These are phyloP conservation scores for Vanderwaltozyma polyspora DNA, from an alignment of 805 yeast genomes.

Conservation along the genomic window DNA sequence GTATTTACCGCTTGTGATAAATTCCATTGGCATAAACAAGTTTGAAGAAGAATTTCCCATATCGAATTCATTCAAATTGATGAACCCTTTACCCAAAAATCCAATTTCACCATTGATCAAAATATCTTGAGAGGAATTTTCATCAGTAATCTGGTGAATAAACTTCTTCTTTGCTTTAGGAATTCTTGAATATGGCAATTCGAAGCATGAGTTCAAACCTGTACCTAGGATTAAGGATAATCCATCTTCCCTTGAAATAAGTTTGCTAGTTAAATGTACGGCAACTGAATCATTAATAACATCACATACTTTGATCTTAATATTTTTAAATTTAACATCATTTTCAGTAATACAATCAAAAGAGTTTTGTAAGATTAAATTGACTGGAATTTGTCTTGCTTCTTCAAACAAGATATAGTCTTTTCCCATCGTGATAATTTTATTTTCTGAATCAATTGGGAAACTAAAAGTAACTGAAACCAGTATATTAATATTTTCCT, in stretches of 20 bases:
- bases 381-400: conserved; percentile 32
- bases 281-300: conserved; percentile 60
- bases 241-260: conserved; percentile 18
- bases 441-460: conserved; percentile 20
- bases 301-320: conserved; percentile 31
- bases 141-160: background rate
- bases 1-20: conserved; percentile 21
- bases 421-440: conserved; percentile 46
- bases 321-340: conserved; percentile 3
- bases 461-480: conserved; percentile 28
- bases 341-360: conserved; percentile 12
- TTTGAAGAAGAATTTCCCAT: background rate
- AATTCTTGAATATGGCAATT: conserved; percentile 10
- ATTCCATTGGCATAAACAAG: conserved; percentile 22
- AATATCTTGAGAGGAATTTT: conserved; percentile 2
- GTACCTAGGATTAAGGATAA: conserved; percentile 60
- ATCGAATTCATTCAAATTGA: conserved; percentile 15
- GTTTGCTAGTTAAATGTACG: conserved; percentile 43
- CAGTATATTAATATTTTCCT: conserved; percentile 11
- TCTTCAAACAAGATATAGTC: conserved; percentile 42
- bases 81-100: conserved; percentile 14
- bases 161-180: conserved; percentile 7
- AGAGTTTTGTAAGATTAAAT: conserved; percentile 30
- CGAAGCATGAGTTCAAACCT: conserved; percentile 46
- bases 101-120: conserved; percentile 23